Evolutionary conservation across 768 basidiomycete genomes (phyloP), one percentile per base, ranked within the genome.

Genomic region (Psilocybe azurescens): DNA sequence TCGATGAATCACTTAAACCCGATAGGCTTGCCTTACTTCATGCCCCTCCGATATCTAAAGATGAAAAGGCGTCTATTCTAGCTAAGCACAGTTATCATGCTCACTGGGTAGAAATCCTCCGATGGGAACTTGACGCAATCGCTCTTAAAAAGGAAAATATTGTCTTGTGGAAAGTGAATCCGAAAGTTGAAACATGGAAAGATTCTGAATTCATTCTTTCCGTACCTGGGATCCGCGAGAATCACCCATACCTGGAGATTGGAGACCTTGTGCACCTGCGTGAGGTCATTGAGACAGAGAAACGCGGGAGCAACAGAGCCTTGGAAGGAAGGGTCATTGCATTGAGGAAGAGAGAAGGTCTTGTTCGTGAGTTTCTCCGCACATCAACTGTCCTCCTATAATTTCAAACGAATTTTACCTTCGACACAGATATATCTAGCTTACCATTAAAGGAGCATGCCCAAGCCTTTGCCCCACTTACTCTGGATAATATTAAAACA

Each of bases 241-340:
- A 76, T 56, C 75, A 78, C 57, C 81, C 79, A 6, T 70, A 75
- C 53, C 70, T 81, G 41, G 81, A 81, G 49, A 69, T 81, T 14
- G 82, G 81, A 0, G 83, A 84, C 64, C 65, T 82, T 32, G 70
- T 82, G 10, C 77, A 81, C 60, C 59, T 84, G 64, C 72, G 83
- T 41, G 80, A 83, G 66, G 76, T 83, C 3, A 52, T 74, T 41
- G 68, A 70, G 53, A 30, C 62, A 53, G 57, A 66, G 51, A 61
- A 66, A 62, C 65, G 67, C 8, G 79, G 80, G 3, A 79, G 73
- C 41, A 75, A 75, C 2, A 60, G 73, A 38, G 83, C 81, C 1
- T 78, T 84, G 30, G 82, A 83, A 67, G 82, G 78, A 32, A 70
- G 82, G 36, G 79, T 84, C 1, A 73, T 73, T 3, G 72, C 73